Evolutionary conservation across 73 alveolate genomes (phyloP).

Genomic region (Urostyla sp.): DNA sequence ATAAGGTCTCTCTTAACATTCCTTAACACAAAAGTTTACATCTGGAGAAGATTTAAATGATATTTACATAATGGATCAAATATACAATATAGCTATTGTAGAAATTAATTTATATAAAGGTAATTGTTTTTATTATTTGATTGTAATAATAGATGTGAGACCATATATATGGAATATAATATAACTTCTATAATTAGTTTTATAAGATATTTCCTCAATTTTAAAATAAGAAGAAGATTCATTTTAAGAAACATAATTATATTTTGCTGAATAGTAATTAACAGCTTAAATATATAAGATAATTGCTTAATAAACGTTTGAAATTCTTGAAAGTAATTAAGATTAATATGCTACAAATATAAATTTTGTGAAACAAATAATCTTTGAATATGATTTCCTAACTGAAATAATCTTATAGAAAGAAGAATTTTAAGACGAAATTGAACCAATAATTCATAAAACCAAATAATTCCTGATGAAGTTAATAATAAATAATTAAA

Average conservation of each 20-base stretch:
- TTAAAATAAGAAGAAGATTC: conserved; percentile 1
- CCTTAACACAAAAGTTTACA: neutral
- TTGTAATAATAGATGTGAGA: conserved; percentile 1
- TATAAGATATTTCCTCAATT: conserved; percentile 13
- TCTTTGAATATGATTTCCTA: conserved; percentile 30
- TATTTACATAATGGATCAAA: conserved; percentile 10
- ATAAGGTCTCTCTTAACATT: neutral
- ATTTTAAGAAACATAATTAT: neutral
- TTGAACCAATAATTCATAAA: conserved; percentile 6
- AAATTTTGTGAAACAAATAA: conserved; percentile 9
- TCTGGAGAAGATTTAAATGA: neutral
- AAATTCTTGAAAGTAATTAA: no score
- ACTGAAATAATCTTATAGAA: neutral
- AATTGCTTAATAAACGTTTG: neutral
- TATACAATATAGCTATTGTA: neutral
- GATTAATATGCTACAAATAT: neutral
- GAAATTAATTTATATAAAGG: no score
- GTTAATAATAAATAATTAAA: neutral
- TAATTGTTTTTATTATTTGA: no score
- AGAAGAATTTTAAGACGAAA: neutral
- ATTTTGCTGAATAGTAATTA: neutral
- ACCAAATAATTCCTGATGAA: neutral
- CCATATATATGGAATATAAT: conserved; percentile 14
- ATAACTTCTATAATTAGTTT: neutral
- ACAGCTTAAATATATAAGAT: neutral